Conservation (phyloP, 148 eudicot genomes). For the Salicornia ramosissima region DNA sequence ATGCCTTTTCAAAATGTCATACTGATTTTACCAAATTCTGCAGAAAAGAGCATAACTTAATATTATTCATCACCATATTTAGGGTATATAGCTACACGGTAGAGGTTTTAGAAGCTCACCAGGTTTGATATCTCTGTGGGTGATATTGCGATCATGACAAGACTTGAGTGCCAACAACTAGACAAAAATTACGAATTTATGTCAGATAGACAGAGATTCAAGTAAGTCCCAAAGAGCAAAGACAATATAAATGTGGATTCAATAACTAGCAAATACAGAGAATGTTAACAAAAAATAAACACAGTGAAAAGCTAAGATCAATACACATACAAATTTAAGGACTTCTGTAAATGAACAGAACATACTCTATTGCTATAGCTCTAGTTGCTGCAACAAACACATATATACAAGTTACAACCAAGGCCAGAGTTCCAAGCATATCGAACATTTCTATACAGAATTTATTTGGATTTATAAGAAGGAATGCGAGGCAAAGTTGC, state of each 20-base stretch:
- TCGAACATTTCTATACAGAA: too few relatives aligned
- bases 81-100: neutral
- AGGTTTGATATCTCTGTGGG: constrained; percentile 98
- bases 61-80: too few relatives aligned
- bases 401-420: neutral
- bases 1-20: too few relatives aligned
- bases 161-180: constrained; percentile 90
- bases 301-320: too few relatives aligned
- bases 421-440: neutral
- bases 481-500: neutral
- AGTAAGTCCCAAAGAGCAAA: constrained; percentile 6
- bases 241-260: neutral
- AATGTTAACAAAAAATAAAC: too few relatives aligned
- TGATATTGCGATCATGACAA: constrained; percentile 90
- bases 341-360: neutral
- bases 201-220: neutral
- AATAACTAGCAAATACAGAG: neutral
- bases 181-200: constrained; percentile 20
- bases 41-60: too few relatives aligned
- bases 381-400: neutral
- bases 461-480: too few relatives aligned
- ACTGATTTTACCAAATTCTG: too few relatives aligned
- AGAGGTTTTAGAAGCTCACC: constrained; percentile 46
- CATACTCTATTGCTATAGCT: neutral
- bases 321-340: neutral